These are phyloP conservation scores for Aspergillus homomorphus DNA, from an alignment of 495 filamentous ascomycete genomes.

Conservation along the genomic window DNA sequence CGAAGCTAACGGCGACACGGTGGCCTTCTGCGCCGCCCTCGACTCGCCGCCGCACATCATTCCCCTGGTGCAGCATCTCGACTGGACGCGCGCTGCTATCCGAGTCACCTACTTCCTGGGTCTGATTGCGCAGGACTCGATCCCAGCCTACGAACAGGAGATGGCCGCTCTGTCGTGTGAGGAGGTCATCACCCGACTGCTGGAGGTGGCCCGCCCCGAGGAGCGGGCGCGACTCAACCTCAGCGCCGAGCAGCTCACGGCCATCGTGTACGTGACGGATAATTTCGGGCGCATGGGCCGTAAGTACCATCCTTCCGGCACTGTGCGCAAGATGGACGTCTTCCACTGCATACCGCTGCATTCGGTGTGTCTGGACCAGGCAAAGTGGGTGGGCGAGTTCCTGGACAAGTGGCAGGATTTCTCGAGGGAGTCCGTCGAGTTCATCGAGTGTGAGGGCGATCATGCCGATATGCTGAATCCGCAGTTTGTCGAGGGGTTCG, in stretches of 20 bases:
- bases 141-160: neutral
- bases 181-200: neutral
- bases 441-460: neutral
- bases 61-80: neutral
- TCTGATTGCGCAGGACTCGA: neutral
- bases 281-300: neutral
- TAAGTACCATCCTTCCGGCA: neutral
- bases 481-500: neutral
- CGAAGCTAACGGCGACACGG: constrained; percentile 21
- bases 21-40: constrained; percentile 22
- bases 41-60: neutral
- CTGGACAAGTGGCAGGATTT: neutral
- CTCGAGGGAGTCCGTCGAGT: neutral
- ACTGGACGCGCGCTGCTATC: neutral
- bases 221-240: neutral
- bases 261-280: neutral
- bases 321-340: neutral
- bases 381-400: neutral
- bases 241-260: neutral
- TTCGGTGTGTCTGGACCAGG: neutral
- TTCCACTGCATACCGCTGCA: neutral
- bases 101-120: neutral
- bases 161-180: neutral
- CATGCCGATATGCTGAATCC: neutral
- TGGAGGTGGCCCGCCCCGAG: neutral